Evolutionary conservation across 495 filamentous ascomycete genomes (phyloP).

Genomic region (Oidiodendron maius): DNA sequence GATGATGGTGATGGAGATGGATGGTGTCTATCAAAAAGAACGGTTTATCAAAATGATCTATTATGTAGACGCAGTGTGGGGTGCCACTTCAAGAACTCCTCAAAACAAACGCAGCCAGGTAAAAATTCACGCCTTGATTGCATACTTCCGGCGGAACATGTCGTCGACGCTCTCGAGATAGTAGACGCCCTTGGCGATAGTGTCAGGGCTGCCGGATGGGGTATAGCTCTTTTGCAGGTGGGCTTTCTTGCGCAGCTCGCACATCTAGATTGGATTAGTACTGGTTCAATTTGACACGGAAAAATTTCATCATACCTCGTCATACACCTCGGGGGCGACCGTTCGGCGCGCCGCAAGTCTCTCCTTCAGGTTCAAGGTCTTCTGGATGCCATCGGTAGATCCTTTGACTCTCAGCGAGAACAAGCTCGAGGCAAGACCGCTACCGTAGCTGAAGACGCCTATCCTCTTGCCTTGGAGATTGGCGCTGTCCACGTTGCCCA

Average conservation of each 20-base stretch:
- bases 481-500: slow-evolving; percentile 64
- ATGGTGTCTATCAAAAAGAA: no score
- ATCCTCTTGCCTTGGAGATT: slow-evolving; percentile 78
- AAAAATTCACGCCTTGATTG: slow-evolving; percentile 68
- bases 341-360: slow-evolving; percentile 64
- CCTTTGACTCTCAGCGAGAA: slow-evolving; percentile 83
- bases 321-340: slow-evolving; percentile 80
- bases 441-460: slow-evolving; percentile 92
- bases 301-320: slow-evolving; percentile 38
- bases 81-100: no score
- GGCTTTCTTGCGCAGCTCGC: slow-evolving; percentile 85
- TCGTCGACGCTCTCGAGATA: slow-evolving; percentile 87
- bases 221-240: slow-evolving; percentile 89
- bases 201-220: slow-evolving; percentile 70
- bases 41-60: no score
- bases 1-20: no score
- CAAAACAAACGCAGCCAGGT: not conserved
- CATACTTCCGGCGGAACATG: slow-evolving; percentile 90
- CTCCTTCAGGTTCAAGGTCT: slow-evolving; percentile 75
- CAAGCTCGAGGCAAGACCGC: slow-evolving; percentile 82
- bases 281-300: no score
- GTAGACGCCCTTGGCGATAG: slow-evolving; percentile 74
- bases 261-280: slow-evolving; percentile 77
- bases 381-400: slow-evolving; percentile 65
- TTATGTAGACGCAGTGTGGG: not conserved